These are phyloP conservation scores for Lodderomyces parapsilosis DNA, from an alignment of 1,139 yeast genomes.

Conservation along the genomic window DNA sequence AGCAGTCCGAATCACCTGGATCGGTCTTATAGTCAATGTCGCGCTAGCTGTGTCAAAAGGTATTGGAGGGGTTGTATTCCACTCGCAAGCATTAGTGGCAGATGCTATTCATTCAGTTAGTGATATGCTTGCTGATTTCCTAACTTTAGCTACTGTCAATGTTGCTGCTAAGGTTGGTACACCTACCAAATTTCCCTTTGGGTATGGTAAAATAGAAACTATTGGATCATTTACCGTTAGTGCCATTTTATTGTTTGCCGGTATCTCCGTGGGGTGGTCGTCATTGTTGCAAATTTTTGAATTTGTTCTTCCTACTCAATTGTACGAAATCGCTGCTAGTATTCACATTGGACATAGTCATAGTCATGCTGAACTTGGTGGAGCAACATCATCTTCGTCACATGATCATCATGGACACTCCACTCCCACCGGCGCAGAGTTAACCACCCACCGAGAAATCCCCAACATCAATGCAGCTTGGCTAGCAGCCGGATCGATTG, in stretches of 20 bases:
- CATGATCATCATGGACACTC: conserved; percentile 46
- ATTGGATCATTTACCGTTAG: conserved; percentile 89
- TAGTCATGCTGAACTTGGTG: conserved; percentile 29
- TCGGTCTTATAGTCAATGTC: conserved; percentile 80
- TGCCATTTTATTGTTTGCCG: conserved; percentile 79
- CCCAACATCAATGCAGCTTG: conserved; percentile 92
- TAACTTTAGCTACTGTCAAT: conserved; percentile 86
- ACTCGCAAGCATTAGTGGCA: conserved; percentile 90
- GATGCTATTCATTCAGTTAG: conserved; percentile 92
- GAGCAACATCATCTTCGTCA: conserved; percentile 24
- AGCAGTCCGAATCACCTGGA: conserved; percentile 90
- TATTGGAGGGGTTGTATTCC: conserved; percentile 85
- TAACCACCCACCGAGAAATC: conserved; percentile 27
- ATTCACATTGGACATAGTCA: conserved; percentile 57
- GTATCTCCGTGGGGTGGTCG: conserved; percentile 88
- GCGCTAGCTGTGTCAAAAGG: conserved; percentile 87
- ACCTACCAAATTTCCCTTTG: conserved; percentile 66
- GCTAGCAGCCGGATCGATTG: conserved; percentile 88
- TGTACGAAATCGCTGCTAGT: conserved; percentile 41
- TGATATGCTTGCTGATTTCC: conserved; percentile 83
- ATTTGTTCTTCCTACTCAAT: conserved; percentile 57
- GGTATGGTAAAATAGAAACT: conserved; percentile 91
- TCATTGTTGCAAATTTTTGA: conserved; percentile 72
- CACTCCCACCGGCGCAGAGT: conserved; percentile 5
- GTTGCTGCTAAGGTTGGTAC: conserved; percentile 70